These are phyloP conservation scores for Erythrobasidium yunnanense DNA, from an alignment of 768 basidiomycete genomes.

Conservation along the genomic window DNA sequence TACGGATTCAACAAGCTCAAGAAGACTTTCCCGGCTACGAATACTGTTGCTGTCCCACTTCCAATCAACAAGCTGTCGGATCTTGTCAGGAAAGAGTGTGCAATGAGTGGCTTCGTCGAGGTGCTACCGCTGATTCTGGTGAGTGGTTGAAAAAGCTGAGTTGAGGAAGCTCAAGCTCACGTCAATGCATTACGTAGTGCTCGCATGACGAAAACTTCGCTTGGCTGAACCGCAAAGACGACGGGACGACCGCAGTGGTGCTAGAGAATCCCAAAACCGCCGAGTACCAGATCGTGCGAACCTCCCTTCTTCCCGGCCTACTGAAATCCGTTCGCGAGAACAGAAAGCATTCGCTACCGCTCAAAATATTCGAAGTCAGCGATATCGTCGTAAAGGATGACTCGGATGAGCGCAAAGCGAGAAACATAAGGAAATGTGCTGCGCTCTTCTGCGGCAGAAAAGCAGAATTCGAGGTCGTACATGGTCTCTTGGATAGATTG, in stretches of 20 bases:
- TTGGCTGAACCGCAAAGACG: constrained; percentile 76
- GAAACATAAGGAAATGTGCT: constrained; percentile 76
- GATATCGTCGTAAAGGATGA: constrained; percentile 85
- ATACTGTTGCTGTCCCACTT: constrained; percentile 85
- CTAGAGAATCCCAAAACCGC: constrained; percentile 95
- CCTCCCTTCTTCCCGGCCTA: constrained; percentile 85
- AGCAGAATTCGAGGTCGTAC: constrained; percentile 87
- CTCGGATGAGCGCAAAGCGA: constrained; percentile 63
- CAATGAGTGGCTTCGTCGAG: constrained; percentile 89
- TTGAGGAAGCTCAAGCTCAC: not conserved
- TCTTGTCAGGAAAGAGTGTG: constrained; percentile 79
- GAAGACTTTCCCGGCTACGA: constrained; percentile 79
- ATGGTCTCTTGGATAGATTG: constrained; percentile 82
- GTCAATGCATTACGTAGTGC: constrained; percentile 51
- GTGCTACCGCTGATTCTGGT: constrained; percentile 88
- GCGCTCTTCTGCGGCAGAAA: constrained; percentile 94
- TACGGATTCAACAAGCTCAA: constrained; percentile 97
- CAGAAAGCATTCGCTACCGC: constrained; percentile 77
- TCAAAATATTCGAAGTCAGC: constrained; percentile 84
- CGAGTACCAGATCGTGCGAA: constrained; percentile 96
- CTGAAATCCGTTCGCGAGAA: constrained; percentile 97
- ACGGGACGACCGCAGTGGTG: constrained; percentile 67
- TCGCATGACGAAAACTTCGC: constrained; percentile 98
- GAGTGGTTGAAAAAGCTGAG: constrained; percentile 38
- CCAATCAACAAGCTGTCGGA: constrained; percentile 82